Conservation (phyloP, 331 rosid genomes). For the Malus hybrid region DNA sequence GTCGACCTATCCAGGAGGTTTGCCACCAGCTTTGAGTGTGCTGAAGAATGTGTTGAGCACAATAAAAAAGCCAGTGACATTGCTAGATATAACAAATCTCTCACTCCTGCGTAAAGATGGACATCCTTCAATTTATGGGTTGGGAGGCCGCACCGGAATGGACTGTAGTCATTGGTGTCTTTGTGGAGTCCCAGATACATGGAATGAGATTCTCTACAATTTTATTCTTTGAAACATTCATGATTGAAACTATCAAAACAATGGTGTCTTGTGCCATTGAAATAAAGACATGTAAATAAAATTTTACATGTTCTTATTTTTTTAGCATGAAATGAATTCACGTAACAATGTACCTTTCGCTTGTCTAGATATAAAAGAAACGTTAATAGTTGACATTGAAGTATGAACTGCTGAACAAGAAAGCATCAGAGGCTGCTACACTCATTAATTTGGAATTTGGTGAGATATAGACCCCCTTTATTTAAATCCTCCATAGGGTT, state of each 20-base stretch:
- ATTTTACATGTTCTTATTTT: no score
- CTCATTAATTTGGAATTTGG: not conserved
- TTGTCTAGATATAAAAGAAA: no score
- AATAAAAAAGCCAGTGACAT: constrained; percentile 48
- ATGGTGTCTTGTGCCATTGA: no score
- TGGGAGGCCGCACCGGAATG: constrained; percentile 33
- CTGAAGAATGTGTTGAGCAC: constrained; percentile 46
- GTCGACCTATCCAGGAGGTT: constrained; percentile 59
- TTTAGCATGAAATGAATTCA: no score
- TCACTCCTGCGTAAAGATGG: constrained; percentile 82
- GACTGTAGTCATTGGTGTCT: constrained; percentile 98
- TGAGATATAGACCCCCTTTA: not conserved
- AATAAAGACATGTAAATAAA: no score
- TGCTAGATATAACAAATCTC: constrained; percentile 66
- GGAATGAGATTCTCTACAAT: constrained; percentile 80
- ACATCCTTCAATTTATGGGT: constrained; percentile 79
- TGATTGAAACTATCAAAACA: not conserved
- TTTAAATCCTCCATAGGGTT: not conserved
- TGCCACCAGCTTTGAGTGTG: constrained; percentile 58
- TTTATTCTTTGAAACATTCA: constrained; percentile 25
- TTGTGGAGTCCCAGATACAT: constrained; percentile 81
- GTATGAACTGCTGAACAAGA: not conserved
- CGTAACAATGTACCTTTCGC: no score
- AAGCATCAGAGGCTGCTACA: not conserved
- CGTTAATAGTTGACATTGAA: not conserved